Evolutionary conservation across 441 rosid species (phyloP), one percentile per base, ranked within the genome.

Genomic region (Eutrema salsugineum): DNA sequence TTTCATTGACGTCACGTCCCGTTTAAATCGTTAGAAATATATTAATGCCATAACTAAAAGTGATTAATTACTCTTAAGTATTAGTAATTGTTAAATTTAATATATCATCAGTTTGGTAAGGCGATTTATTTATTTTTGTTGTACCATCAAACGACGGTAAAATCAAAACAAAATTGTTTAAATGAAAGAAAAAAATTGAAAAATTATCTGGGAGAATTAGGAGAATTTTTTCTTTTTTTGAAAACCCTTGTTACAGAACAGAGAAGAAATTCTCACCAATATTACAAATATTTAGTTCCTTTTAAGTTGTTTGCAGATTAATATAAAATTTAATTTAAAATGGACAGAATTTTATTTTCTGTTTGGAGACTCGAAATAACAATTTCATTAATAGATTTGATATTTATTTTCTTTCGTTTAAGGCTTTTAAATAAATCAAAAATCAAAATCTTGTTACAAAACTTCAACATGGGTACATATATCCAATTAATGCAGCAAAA

Each of bases 1-100:
- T 66, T 88, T 90, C 79, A 33, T 79, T 32, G 66, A 68, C 42
- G 77, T 87, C 35, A 80, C 85, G 43, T 85, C 83, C 36, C 51
- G 75, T 24, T 68, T 81, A 36, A 70, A 54, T 27, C 51, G 65
- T 58, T 81, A 68, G 53, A 73, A 68, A 62, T 10, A 3, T 48
- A 16, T 12, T 32, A 5, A n/a, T 47, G 44, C 17, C 11, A 15
- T 44, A 24, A 54, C 5, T 22, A 7, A 36, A 50, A 33, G 11
- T 43, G 4, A n/a, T 2, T 33, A 11, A 0, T 35, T 38, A 15
- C 20, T 20, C 20, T 24, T 33, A 46, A 19, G 11, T 40, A 22
- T 6, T 38, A 47, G 5, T 19, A 27, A 6, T 73, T 66, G 35
- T 42, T 50, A 66, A 9, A 24, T 66, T 73, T 66, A 40, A 5